Evolutionary conservation across 2,329 filamentous ascomycete species (phyloP), one percentile per base, ranked within the genome.

Genomic region (Trichoderma sp.): DNA sequence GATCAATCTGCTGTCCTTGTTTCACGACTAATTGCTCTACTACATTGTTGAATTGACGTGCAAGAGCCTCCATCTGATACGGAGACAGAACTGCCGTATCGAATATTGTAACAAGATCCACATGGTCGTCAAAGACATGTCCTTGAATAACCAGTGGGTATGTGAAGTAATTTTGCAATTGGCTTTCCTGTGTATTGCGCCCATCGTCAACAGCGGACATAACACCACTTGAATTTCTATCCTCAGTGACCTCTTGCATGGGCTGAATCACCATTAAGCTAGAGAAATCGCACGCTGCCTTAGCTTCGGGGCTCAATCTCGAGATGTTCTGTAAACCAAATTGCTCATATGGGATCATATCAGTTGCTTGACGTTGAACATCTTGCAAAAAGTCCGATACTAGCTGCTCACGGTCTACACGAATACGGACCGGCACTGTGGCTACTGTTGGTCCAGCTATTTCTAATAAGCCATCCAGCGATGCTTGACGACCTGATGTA

Each of bases 281-380:
- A 1, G 65, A 67, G 59, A 77, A 75, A 1, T 77, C 67, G 16
- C 71, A 75, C 2, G 75, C 63, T n/a, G 35, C 63, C 14, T 75
- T 65, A 3, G 79, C 74, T 31, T 80, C 75, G 16, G 31, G 24
- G n/a, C 66, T 67, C 8, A 75, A 2, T 38, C 67, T 75, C 4
- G 71, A 60, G 87, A 63, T 77, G 53, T 82, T 79, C 14, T 80
- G 78, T 4, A 83, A 71, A 8, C 80, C 80, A 16, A 80, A 76
- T 12, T 82, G 77, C 67, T 80, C 82, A 62, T 74, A 79, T 2
- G 76, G 71, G 9, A 78, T 76, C 79, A 80, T 79, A 50, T 81
- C 79, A 14, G 76, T 67, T 4, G 78, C 74, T 73, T 76, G 76
- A 16, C 75, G 69, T 76, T 83, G 81, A 6, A 81, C 65, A 12